A percentile compares a stretch with the other conserved stretches of the same genome.
Conservation (phyloP, 805 yeast genomes). For the Saccharomycopsis sp. region DNA sequence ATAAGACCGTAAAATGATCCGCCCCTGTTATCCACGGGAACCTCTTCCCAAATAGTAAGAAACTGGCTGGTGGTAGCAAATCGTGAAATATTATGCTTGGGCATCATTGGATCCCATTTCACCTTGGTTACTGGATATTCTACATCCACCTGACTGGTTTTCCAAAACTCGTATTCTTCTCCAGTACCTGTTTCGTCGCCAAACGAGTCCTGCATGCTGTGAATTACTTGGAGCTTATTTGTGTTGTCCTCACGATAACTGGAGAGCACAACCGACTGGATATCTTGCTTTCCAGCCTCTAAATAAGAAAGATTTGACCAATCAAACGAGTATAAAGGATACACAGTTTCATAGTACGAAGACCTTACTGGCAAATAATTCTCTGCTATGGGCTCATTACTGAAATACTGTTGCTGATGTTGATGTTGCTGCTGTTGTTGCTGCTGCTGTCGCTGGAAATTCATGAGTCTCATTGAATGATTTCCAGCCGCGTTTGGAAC, state of each 20-base stretch:
- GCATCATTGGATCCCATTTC: slow-evolving; percentile 60
- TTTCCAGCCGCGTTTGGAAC: neutral
- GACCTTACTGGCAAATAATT: slow-evolving; percentile 1
- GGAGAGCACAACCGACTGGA: slow-evolving; percentile 10
- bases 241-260: slow-evolving; percentile 14
- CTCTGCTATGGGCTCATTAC: neutral
- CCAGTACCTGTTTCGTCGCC: slow-evolving; percentile 13
- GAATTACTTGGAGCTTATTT: slow-evolving; percentile 10
- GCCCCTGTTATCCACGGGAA: neutral
- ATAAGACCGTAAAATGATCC: slow-evolving; percentile 1
- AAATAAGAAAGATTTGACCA: slow-evolving; percentile 8
- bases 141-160: slow-evolving; percentile 45
- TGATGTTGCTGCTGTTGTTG: neutral
- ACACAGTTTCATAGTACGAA: slow-evolving; percentile 11
- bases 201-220: neutral
- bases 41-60: slow-evolving; percentile 49
- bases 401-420: neutral
- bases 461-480: neutral
- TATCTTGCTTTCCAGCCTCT: neutral
- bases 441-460: neutral
- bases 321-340: slow-evolving; percentile 16
- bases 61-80: slow-evolving; percentile 70
- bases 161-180: slow-evolving; percentile 36
- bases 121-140: slow-evolving; percentile 66
- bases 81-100: slow-evolving; percentile 30